Evolutionary conservation across 345 rosid genomes (phyloP).

Genomic region (Syzygium grande): DNA sequence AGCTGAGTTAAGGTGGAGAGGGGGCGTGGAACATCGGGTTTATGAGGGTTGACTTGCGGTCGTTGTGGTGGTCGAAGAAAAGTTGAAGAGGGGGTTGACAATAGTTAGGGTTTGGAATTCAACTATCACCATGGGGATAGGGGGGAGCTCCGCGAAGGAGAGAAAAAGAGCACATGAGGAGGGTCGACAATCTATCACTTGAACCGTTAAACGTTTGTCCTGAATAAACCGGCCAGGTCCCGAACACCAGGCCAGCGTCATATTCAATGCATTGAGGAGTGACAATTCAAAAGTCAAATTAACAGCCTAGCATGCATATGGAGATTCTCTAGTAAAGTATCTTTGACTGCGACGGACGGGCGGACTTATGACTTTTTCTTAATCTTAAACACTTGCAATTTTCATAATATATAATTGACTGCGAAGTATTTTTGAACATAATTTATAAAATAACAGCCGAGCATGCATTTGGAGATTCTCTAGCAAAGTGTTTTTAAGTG

Average conservation of each 20-base stretch:
- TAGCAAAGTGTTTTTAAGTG: not conserved
- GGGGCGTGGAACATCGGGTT: no score
- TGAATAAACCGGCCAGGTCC: not conserved
- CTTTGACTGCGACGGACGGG: not conserved
- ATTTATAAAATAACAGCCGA: not conserved
- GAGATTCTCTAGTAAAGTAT: no score
- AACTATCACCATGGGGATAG: no score
- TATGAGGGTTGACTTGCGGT: no score
- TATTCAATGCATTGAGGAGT: not conserved
- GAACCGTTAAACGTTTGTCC: not conserved
- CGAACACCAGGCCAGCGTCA: not conserved
- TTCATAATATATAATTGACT: not conserved
- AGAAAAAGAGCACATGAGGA: no score
- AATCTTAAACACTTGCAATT: not conserved
- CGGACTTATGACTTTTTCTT: not conserved
- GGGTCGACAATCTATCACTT: not conserved
- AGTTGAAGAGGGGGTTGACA: no score
- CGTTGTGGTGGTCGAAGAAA: no score
- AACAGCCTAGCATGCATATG: no score
- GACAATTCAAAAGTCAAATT: not conserved
- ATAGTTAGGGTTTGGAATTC: no score
- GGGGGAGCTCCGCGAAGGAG: no score
- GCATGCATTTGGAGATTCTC: not conserved
- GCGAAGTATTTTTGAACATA: no score
- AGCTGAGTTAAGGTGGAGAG: no score